Base-by-base conservation (phyloP, 2,329 filamentous ascomycete species). In the Erysiphe pulchra region DNA sequence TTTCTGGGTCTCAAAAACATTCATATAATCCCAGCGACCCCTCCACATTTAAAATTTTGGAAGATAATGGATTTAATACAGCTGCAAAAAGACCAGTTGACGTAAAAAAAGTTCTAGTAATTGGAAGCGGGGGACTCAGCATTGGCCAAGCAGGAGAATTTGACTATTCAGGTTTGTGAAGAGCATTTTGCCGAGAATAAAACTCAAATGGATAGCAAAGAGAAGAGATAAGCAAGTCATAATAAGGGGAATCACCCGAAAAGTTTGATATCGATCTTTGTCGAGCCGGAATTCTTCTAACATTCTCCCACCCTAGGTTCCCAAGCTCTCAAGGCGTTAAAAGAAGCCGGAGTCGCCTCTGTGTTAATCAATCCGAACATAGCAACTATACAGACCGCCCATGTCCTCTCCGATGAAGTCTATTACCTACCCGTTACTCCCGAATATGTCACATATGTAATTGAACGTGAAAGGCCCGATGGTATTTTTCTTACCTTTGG, bases 361-460 rank as follows among this genome's bases (percentile, higher is more conserved):
- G 79, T 98, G 51, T 69, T 98, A 51, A 95, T 98, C 70, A 98
- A 98, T 65, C 90, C 90, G 47, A 98, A 98, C 61, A 95, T 98
- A 60, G 90, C 90, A 53, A 98, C 90, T 0, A 95, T 95, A 50
- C 90, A 98, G 62, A 98, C 90, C 4, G 95, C 90, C 45, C 94
- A 94, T 65, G 90, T 90, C 51, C 68, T 98, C 45, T 90, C 90
- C 13, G 90, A 98, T 63, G 95, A 95, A 68, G 90, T 98, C 45
- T 98, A 95, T 65, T 98, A 95, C 70, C 69, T 95, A 38, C 90
- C 90, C 0, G 90, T 98, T 59, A 95, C 86, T 50, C 81, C 87
- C 48, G 87, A 95, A 46, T 95, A 94, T 53, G 90, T 98, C 38
- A 82, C 87, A 59, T 95, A 95, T 65, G 86, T 98, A 59, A 95